Conservation (phyloP, 1,139 yeast genomes). For the Candida sanyaensis region DNA sequence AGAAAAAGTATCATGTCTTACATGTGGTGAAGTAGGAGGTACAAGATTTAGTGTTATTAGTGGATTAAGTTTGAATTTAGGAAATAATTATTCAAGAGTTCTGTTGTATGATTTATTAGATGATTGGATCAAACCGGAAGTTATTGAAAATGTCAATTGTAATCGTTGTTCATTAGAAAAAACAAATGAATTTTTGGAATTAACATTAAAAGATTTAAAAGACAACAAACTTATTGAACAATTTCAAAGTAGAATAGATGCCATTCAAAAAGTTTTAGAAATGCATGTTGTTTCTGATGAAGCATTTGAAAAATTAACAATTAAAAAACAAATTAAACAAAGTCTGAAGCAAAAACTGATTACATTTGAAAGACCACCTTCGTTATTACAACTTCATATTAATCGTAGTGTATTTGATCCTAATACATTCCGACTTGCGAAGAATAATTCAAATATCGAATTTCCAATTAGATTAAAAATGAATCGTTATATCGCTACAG, state of each 20-base stretch:
- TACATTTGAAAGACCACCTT: constrained; percentile 79
- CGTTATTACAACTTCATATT: constrained; percentile 79
- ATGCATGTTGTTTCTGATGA: constrained; percentile 79
- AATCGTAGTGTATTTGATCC: constrained; percentile 56
- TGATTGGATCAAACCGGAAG: constrained; percentile 79
- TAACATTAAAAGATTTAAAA: constrained; percentile 24
- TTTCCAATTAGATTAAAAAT: no score
- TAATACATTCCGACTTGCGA: no score
- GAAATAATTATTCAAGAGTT: constrained; percentile 41
- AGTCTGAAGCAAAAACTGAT: constrained; percentile 82
- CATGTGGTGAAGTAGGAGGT: constrained; percentile 93
- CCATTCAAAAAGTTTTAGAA: constrained; percentile 57
- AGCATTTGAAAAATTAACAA: constrained; percentile 69
- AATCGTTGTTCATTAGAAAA: constrained; percentile 81
- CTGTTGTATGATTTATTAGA: constrained; percentile 59
- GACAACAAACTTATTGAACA: constrained; percentile 46
- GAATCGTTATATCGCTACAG: no score
- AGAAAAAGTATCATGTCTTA: constrained; percentile 84
- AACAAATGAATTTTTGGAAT: constrained; percentile 52
- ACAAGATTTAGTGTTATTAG: constrained; percentile 79
- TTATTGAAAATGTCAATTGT: constrained; percentile 90
- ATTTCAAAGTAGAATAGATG: constrained; percentile 52
- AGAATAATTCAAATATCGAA: no score
- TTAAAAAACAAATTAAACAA: constrained; percentile 73
- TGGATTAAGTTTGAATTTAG: constrained; percentile 76